Base-by-base conservation (phyloP, 352 stramenopile genomes). In the Pythium dissimile region DNA sequence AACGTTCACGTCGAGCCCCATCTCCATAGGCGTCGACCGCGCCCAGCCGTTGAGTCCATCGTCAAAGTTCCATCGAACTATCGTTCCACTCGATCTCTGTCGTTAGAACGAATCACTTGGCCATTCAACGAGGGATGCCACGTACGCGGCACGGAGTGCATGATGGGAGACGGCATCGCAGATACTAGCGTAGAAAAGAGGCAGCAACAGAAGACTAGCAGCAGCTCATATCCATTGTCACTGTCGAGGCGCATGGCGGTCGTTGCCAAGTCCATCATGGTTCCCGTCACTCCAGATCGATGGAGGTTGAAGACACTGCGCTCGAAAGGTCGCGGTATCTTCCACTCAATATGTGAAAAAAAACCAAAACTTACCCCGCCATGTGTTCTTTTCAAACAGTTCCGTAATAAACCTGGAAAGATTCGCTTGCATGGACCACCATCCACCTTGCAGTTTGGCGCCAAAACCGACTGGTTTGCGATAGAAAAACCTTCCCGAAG, bases 31-130 rank as follows among this genome's bases (percentile, higher is more conserved):
- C 9, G 72, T 78, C 7, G 77, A 86, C 56, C 85, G 77, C 0
- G 48, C 77, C 80, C 80, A 89, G 3, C 75, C 77, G 28, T 81
- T 76, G 43, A 65, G 64, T 30, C 77, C 77, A 42, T 84, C 75
- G 37, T 77, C 63, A 56, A 88, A 90, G 51, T 75, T 66, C 80
- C 80, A 87, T 44, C 66, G 64, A 38, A 85, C 77, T 89, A 27
- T 5, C n/a, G n/a, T n/a, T n/a, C n/a, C n/a, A n/a, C n/a, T n/a
- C n/a, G n/a, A n/a, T n/a, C n/a, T n/a, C n/a, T n/a, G n/a, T n/a
- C 30, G 12, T 30, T 12, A 27, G 50, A 12, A 28, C 12, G 23
- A 18, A 11, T 21, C 23, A 23, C 4, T 11, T 44, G 5, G 57
- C 5, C 18, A 48, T 12, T 11, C 18, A 44, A 27, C 45, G 42